Conservation (phyloP, 2,329 filamentous ascomycete species). For the Thelonectria discophora region DNA sequence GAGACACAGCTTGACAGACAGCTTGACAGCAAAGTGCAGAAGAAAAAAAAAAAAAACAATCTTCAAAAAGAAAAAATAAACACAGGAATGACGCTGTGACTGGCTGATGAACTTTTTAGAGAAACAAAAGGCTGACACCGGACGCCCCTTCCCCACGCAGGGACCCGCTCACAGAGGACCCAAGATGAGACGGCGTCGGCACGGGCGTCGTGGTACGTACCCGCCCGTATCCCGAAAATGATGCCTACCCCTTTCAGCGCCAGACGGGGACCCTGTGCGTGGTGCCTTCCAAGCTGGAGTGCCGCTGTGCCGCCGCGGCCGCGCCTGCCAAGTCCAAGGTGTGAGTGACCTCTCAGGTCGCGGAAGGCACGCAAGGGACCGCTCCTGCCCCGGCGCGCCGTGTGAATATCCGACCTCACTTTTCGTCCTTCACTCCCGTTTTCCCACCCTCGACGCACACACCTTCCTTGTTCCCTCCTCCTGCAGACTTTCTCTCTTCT, state of each 20-base stretch:
- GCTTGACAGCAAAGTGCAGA: too few species aligned
- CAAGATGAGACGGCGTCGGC: constrained; percentile 17
- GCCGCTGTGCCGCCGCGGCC: not conserved
- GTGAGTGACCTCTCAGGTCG: not conserved
- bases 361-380: not conserved
- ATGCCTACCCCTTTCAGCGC: constrained; percentile 11
- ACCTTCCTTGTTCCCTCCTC: not conserved
- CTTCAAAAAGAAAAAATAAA: not conserved
- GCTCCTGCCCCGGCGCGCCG: not conserved
- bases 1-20: too few species aligned
- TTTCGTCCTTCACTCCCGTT: not conserved
- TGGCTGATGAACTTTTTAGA: not conserved
- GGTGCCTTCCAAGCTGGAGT: not conserved
- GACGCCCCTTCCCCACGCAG: constrained; percentile 34
- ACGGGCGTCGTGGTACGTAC: constrained; percentile 5
- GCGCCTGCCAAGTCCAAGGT: too few species aligned
- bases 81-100: constrained; percentile 15
- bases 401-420: constrained; percentile 3
- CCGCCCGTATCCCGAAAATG: constrained; percentile 4
- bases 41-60: not conserved
- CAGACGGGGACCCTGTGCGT: not conserved
- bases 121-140: constrained; percentile 23
- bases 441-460: not conserved
- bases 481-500: constrained; percentile 18
- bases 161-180: constrained; percentile 29